Percentiles rank a stretch among this genome's conserved stretches.
These are phyloP conservation scores for Ceratobasidium sp. DNA, from an alignment of 1,284 basidiomycete species.

Conservation along the genomic window DNA sequence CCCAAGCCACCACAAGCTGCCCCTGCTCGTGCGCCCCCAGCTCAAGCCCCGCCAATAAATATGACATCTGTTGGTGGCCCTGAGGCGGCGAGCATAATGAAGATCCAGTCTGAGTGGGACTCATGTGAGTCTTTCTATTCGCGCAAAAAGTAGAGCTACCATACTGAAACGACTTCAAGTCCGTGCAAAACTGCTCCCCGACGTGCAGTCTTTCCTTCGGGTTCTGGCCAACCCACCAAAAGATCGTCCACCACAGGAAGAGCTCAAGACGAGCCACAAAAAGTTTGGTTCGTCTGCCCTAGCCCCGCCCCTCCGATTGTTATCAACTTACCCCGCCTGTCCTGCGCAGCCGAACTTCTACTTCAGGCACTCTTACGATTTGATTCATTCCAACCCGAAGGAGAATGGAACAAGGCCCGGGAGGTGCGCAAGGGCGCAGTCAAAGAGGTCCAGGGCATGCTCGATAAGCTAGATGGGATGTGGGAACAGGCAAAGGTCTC, in stretches of 20 bases:
- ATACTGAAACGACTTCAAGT: slow-evolving; percentile 8
- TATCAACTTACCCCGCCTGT: slow-evolving; percentile 4
- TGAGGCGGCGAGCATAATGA: slow-evolving; percentile 39
- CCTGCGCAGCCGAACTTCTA: slow-evolving; percentile 70
- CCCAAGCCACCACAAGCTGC: neutral
- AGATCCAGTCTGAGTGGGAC: slow-evolving; percentile 42
- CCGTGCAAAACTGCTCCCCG: slow-evolving; percentile 37
- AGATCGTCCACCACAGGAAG: slow-evolving; percentile 20
- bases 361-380: slow-evolving; percentile 80
- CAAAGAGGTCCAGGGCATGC: slow-evolving; percentile 67
- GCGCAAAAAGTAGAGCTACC: neutral
- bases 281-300: slow-evolving; percentile 55
- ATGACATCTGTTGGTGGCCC: slow-evolving; percentile 11
- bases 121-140: slow-evolving; percentile 16
- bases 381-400: slow-evolving; percentile 74
- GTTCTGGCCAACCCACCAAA: slow-evolving; percentile 23
- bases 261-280: slow-evolving; percentile 41
- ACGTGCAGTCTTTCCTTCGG: slow-evolving; percentile 35
- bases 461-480: slow-evolving; percentile 66
- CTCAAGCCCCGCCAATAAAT: slow-evolving; percentile 1
- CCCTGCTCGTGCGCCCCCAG: slow-evolving; percentile 5
- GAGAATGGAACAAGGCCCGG: slow-evolving; percentile 76
- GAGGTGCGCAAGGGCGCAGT: slow-evolving; percentile 79
- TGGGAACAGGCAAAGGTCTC: slow-evolving; percentile 55
- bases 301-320: slow-evolving; percentile 42